phyloP scores from a whole-genome alignment of 1,284 basidiomycete genomes.

The Leccinum cinnamomeum region DNA sequence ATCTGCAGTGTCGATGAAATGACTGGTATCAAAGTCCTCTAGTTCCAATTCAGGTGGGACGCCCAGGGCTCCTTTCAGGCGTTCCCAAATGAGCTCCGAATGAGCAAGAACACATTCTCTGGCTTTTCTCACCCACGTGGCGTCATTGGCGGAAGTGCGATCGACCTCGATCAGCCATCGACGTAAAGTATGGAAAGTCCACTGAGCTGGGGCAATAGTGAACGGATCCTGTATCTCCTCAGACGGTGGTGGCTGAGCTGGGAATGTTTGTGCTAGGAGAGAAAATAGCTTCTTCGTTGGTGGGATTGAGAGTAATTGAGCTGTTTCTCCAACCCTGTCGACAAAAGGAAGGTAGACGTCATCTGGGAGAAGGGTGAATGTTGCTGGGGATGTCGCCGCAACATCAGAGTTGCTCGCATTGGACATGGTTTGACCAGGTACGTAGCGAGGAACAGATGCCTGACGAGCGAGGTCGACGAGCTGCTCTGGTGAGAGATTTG shows the following conservation, averaged over 20 bases:
- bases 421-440: slow-evolving; percentile 27
- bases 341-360: slow-evolving; percentile 76
- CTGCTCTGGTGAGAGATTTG: slow-evolving; percentile 62
- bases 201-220: slow-evolving; percentile 20
- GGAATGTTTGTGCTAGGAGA: slow-evolving; percentile 68
- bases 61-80: slow-evolving; percentile 75
- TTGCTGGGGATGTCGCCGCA: slow-evolving; percentile 38
- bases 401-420: slow-evolving; percentile 9
- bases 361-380: slow-evolving; percentile 68
- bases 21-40: slow-evolving; percentile 31
- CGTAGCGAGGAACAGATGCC: slow-evolving; percentile 49
- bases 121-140: slow-evolving; percentile 60
- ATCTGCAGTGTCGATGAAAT: slow-evolving; percentile 18
- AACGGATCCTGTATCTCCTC: slow-evolving; percentile 28
- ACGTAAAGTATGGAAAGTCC: slow-evolving; percentile 33
- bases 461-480: slow-evolving; percentile 64
- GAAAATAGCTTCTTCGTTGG: slow-evolving; percentile 68
- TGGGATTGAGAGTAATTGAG: slow-evolving; percentile 55
- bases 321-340: slow-evolving; percentile 67
- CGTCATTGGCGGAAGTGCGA: slow-evolving; percentile 58
- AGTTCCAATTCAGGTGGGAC: slow-evolving; percentile 74
- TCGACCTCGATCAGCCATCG: slow-evolving; percentile 61
- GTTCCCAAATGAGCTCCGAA: slow-evolving; percentile 80
- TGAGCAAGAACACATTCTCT: slow-evolving; percentile 67
- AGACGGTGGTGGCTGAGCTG: slow-evolving; percentile 28